phyloP scores from a whole-genome alignment of 2,329 filamentous ascomycete genomes.

The Rutstroemia sp. region DNA sequence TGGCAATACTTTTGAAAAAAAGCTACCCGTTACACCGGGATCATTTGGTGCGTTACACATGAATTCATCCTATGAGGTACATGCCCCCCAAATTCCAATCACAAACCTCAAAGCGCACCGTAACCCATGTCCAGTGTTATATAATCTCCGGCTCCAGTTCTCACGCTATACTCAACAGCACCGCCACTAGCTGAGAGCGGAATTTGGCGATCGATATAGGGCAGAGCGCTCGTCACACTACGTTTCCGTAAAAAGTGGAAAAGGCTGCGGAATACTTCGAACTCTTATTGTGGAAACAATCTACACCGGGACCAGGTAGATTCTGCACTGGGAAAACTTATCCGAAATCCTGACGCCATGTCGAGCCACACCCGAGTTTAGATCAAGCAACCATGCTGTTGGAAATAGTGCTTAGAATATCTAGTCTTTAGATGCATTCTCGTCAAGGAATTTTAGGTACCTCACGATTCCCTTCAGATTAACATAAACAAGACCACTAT shows the following conservation, averaged over 20 bases:
- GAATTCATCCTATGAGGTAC: neutral
- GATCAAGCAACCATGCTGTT: neutral
- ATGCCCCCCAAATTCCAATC: neutral
- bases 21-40: no score
- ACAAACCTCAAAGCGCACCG: neutral
- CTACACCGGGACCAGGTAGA: neutral
- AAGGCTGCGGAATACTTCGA: neutral
- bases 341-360: neutral
- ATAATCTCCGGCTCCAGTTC: neutral
- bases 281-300: neutral
- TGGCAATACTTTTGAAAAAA: neutral
- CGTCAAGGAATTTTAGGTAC: slow-evolving; percentile 1
- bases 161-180: neutral
- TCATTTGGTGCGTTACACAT: neutral
- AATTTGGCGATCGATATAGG: neutral
- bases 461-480: neutral
- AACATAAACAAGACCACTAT: neutral
- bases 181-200: neutral
- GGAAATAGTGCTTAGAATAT: neutral
- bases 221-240: neutral
- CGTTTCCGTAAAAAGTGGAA: neutral
- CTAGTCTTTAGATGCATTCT: neutral
- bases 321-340: neutral
- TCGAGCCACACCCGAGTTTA: neutral
- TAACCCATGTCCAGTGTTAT: neutral